A percentile compares a stretch with the other conserved stretches of the same genome.
phyloP scores from a whole-genome alignment of 768 basidiomycete species.

The Mycena amicta region DNA sequence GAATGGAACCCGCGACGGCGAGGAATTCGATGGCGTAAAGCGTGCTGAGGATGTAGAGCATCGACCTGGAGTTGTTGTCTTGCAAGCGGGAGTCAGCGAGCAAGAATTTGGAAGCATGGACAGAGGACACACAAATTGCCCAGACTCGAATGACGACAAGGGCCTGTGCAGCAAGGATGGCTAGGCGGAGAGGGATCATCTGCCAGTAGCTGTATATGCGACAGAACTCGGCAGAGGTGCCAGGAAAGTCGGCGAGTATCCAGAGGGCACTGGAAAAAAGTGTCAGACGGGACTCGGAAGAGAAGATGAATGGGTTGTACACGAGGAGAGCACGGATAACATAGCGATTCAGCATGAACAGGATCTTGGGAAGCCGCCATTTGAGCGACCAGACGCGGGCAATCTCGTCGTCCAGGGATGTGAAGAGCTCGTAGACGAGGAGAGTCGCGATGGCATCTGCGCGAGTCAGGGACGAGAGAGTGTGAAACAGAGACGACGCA shows the following conservation, averaged over 20 bases:
- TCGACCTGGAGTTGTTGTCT: slow-evolving; percentile 19
- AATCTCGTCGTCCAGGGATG: slow-evolving; percentile 21
- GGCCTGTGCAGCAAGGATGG: slow-evolving; percentile 20
- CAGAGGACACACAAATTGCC: slow-evolving; percentile 17
- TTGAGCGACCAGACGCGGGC: slow-evolving; percentile 14
- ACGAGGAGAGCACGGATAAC: slow-evolving; percentile 14
- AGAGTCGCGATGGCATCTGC: slow-evolving; percentile 10
- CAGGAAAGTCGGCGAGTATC: slow-evolving; percentile 18
- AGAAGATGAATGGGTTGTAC: neutral
- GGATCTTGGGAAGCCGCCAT: slow-evolving; percentile 20
- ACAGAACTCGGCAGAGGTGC: slow-evolving; percentile 13
- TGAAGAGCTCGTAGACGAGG: slow-evolving; percentile 20
- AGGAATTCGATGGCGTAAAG: slow-evolving; percentile 12
- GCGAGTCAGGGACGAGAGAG: neutral
- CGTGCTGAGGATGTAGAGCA: slow-evolving; percentile 9
- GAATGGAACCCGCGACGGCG: neutral
- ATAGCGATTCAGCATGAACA: slow-evolving; percentile 24
- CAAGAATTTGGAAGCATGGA: neutral
- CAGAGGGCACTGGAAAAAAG: slow-evolving; percentile 11
- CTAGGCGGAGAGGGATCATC: slow-evolving; percentile 20
- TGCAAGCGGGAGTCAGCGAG: neutral
- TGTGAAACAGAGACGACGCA: neutral
- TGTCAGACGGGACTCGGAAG: neutral
- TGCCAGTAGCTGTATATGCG: slow-evolving; percentile 19
- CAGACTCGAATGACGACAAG: slow-evolving; percentile 19